Evolutionary conservation across 192 early-diverging fungal species (phyloP), one percentile per base, ranked within the genome.

Genomic region (Entomortierella lignicola): DNA sequence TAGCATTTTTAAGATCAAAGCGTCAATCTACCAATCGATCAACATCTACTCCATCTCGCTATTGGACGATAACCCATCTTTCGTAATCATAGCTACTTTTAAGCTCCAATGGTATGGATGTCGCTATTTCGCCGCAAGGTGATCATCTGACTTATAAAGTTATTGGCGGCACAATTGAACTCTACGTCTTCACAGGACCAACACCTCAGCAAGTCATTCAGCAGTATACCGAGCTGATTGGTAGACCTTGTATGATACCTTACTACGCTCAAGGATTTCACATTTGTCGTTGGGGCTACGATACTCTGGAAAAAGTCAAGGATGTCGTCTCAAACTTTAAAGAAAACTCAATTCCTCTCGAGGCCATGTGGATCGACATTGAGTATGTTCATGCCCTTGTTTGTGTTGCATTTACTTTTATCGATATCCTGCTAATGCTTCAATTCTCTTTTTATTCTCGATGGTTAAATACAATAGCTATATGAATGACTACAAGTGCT

Each of bases 31-130:
- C n/a, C n/a, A n/a, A n/a, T n/a, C n/a, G n/a, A n/a, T n/a, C n/a
- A n/a, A n/a, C n/a, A n/a, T n/a, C n/a, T n/a, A n/a, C n/a, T n/a
- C n/a, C n/a, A n/a, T n/a, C n/a, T n/a, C n/a, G n/a, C n/a, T n/a
- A n/a, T n/a, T n/a, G n/a, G n/a, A n/a, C n/a, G n/a, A n/a, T n/a
- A n/a, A n/a, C n/a, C n/a, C n/a, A n/a, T n/a, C n/a, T n/a, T 15
- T 57, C 12, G 20, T 47, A 23, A 17, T 55, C 10, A 8, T 51
- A 69, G 27, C 84, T 89, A 18, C 58, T 92, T 51, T 66, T 88
- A 70, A 89, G 85, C 68, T 82, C 85, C 23, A 85, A 92, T 55
- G 91, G 89, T n/a, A 89, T 92, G 89, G 91, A 92, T 55, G 69
- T 92, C 37, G 21, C 55, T 13, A 5, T 71, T 12, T 55, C 50